A percentile compares a stretch with the other conserved stretches of the same genome.
These are phyloP conservation scores for Trichoderma lentiforme DNA, from an alignment of 2,329 filamentous ascomycete genomes.

Conservation along the genomic window DNA sequence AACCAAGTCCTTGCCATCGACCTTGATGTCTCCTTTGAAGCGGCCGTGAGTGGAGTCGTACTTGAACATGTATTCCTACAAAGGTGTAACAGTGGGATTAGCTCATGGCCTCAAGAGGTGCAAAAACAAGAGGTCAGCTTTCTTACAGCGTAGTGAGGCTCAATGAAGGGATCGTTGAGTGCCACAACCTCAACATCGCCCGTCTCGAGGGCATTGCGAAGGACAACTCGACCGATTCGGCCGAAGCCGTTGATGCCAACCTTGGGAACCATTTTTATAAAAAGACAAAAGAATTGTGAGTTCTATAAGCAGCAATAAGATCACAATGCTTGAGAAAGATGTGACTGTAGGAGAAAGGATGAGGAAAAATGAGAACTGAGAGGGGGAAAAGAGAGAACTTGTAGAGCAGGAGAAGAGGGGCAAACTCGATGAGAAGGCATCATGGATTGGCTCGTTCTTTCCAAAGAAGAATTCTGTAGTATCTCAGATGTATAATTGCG, in stretches of 20 bases:
- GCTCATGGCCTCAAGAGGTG: not conserved
- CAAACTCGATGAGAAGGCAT: not conserved
- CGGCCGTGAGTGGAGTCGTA: not conserved
- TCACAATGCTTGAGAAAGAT: not conserved
- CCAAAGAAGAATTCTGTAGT: not conserved
- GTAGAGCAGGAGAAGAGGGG: not conserved
- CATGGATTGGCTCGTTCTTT: not conserved
- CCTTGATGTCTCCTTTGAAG: not conserved
- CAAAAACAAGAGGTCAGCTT: not conserved
- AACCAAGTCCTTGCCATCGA: not conserved
- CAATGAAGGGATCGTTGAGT: not conserved
- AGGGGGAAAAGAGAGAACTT: not conserved
- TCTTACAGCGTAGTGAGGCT: not conserved
- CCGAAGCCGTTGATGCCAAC: not conserved
- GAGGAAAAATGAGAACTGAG: not conserved
- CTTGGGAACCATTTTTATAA: not conserved
- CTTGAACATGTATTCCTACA: not conserved
- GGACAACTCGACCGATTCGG: not conserved
- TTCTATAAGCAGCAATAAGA: not conserved
- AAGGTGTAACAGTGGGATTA: not conserved
- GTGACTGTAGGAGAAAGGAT: not conserved
- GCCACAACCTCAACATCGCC: not conserved
- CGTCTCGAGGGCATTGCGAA: not conserved
- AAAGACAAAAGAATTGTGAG: not conserved
- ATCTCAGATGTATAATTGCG: not conserved